Evolutionary conservation across 495 filamentous ascomycete genomes (phyloP).

Genomic region (Stereocaulon alpinum): DNA sequence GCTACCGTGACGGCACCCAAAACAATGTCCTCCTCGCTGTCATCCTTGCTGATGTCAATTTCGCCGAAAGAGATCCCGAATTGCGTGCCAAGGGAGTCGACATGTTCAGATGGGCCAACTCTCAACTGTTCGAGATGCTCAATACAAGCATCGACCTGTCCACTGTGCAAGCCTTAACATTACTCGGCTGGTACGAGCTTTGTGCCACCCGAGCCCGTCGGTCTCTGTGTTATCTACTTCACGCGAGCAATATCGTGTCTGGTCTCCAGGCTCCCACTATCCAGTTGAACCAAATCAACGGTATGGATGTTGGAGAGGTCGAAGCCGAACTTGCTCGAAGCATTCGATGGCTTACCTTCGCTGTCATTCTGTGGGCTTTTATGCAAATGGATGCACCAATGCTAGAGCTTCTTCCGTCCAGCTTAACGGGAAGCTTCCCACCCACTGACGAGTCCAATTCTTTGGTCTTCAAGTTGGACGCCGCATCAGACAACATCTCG

Average conservation of each 20-base stretch:
- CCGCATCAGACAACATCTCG: constrained; percentile 19
- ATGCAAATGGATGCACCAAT: constrained; percentile 21
- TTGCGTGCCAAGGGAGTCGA: constrained; percentile 8
- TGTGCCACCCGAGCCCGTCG: constrained; percentile 16
- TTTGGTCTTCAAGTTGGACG: constrained; percentile 13
- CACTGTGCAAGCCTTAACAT: constrained; percentile 19
- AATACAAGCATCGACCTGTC: constrained; percentile 9
- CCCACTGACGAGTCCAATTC: constrained; percentile 18
- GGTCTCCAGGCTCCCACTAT: constrained; percentile 17
- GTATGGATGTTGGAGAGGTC: constrained; percentile 20
- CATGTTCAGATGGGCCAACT: constrained; percentile 18
- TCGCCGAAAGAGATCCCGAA: constrained; percentile 15
- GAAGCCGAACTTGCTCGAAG: constrained; percentile 20
- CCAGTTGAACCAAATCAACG: constrained; percentile 18
- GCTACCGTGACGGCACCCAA: constrained; percentile 20
- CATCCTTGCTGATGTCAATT: constrained; percentile 25
- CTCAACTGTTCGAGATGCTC: constrained; percentile 7
- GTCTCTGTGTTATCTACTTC: constrained; percentile 14
- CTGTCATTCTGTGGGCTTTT: constrained; percentile 20
- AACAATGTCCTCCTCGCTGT: constrained; percentile 24
- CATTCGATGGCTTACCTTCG: constrained; percentile 21
- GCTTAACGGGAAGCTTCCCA: constrained; percentile 12
- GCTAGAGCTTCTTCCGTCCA: constrained; percentile 13
- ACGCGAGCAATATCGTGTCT: constrained; percentile 15
- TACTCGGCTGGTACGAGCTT: constrained; percentile 21